Conservation (phyloP, 2,329 filamentous ascomycete species). For the Xenoacremonium recifei region DNA sequence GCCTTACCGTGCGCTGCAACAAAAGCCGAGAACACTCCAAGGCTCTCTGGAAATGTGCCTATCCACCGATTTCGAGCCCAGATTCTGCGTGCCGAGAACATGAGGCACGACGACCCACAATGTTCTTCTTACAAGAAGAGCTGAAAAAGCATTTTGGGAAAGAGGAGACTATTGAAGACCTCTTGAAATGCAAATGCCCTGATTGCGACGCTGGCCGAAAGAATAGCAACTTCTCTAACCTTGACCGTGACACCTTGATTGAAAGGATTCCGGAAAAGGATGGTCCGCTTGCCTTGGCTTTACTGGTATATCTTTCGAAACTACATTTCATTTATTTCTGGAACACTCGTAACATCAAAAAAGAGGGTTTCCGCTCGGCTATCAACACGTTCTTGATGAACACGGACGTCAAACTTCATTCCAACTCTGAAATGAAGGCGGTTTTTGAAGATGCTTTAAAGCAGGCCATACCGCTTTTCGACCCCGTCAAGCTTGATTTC, state of each 20-base stretch:
- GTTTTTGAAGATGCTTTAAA: constrained; percentile 1
- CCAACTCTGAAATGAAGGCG: neutral
- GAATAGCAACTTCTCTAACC: too few relatives aligned
- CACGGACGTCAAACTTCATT: neutral
- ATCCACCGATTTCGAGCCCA: neutral
- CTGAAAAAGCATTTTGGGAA: neutral
- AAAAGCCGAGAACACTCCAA: too few relatives aligned
- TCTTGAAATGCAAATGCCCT: neutral
- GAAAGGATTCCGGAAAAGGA: neutral
- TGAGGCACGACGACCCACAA: neutral
- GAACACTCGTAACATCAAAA: neutral
- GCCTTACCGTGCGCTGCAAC: too few relatives aligned
- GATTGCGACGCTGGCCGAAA: neutral
- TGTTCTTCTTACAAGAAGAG: neutral
- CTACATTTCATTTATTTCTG: constrained; percentile 1
- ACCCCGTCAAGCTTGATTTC: neutral
- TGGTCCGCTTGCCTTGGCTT: neutral
- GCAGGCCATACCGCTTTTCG: neutral
- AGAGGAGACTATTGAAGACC: neutral
- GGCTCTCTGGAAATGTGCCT: too few relatives aligned
- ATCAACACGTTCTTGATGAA: too few relatives aligned
- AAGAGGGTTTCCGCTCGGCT: neutral
- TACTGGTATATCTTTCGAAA: constrained; percentile 3
- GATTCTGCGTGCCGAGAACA: neutral
- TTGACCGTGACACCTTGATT: neutral